Percentiles rank a stretch among this genome's conserved stretches.
Conservation (phyloP, 164 flowering plant genomes). For the Nymphaea thermarum region DNA sequence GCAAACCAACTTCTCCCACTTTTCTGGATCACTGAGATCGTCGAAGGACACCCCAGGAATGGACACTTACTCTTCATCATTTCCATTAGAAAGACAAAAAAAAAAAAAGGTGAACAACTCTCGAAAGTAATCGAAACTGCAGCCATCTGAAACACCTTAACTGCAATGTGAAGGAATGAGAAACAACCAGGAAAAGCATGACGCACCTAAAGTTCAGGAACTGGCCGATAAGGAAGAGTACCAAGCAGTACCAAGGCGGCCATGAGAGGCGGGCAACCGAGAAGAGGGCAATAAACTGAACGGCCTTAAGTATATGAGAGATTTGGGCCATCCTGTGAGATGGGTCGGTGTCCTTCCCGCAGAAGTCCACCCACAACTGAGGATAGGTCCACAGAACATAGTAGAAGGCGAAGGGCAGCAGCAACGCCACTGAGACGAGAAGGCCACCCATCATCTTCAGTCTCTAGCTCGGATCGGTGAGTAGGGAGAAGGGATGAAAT, state of each 20-base stretch:
- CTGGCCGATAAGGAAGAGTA: conserved; percentile 66
- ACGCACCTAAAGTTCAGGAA: conserved; percentile 60
- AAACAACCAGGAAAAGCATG: neutral
- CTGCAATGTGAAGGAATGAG: neutral
- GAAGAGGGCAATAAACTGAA: conserved; percentile 64
- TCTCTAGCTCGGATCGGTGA: too few species aligned
- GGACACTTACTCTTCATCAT: too few species aligned
- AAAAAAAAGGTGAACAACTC: too few species aligned
- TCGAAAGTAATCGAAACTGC: too few species aligned
- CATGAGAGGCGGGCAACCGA: conserved; percentile 61
- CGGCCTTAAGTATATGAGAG: conserved; percentile 54
- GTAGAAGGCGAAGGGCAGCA: conserved; percentile 78
- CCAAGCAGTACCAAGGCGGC: conserved; percentile 84
- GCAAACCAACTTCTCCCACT: too few species aligned
- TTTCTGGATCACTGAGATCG: too few species aligned
- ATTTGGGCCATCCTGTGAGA: conserved; percentile 63
- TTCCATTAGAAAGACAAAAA: too few species aligned
- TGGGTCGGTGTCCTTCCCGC: conserved; percentile 61
- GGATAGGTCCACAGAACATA: conserved; percentile 67
- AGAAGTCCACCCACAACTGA: conserved; percentile 64
- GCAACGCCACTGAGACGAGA: conserved; percentile 35
- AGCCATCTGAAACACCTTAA: too few species aligned
- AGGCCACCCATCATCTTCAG: neutral
- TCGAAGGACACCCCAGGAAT: too few species aligned
- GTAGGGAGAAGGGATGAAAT: too few species aligned